A percentile compares a stretch with the other conserved stretches of the same genome.
Conservation (phyloP, 2,329 filamentous ascomycete species). For the Microcera coccophila region DNA sequence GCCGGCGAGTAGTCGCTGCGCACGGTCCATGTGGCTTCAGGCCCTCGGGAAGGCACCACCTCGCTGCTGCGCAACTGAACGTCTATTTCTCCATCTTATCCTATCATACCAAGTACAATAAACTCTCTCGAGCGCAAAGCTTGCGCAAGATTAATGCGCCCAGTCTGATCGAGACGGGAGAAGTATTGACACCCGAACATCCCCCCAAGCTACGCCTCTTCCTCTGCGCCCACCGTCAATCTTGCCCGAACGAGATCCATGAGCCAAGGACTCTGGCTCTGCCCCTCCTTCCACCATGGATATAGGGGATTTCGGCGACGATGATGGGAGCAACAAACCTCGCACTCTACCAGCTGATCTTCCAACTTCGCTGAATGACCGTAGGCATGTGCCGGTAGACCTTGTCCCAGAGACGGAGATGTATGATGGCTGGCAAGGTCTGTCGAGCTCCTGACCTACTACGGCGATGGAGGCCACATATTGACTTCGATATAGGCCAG, state of each 20-base stretch:
- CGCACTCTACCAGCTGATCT: constrained; percentile 73
- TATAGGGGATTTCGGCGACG: constrained; percentile 48
- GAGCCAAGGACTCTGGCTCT: constrained; percentile 32
- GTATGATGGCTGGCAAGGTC: constrained; percentile 98
- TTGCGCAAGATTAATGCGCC: constrained; percentile 21
- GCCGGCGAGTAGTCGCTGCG: neutral
- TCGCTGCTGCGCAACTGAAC: constrained; percentile 17
- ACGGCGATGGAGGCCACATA: constrained; percentile 8
- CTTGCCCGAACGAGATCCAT: constrained; percentile 26
- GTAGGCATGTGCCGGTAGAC: constrained; percentile 63
- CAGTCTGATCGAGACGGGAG: constrained; percentile 9
- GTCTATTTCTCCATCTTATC: constrained; percentile 23
- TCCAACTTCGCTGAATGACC: constrained; percentile 87
- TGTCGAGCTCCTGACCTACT: constrained; percentile 23
- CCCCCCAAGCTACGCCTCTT: constrained; percentile 1
- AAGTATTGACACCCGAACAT: constrained; percentile 2
- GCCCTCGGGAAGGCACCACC: constrained; percentile 8
- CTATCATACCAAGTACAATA: constrained; percentile 17
- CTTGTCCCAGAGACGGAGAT: constrained; percentile 84
- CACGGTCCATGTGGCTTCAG: constrained; percentile 20
- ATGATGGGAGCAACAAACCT: constrained; percentile 40
- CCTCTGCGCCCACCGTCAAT: neutral
- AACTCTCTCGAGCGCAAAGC: constrained; percentile 13
- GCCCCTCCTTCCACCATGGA: constrained; percentile 53
- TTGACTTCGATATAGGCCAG: constrained; percentile 61